Evolutionary conservation across 208 protist species (phyloP).

Genomic region (Acanthamoeba triangularis): DNA sequence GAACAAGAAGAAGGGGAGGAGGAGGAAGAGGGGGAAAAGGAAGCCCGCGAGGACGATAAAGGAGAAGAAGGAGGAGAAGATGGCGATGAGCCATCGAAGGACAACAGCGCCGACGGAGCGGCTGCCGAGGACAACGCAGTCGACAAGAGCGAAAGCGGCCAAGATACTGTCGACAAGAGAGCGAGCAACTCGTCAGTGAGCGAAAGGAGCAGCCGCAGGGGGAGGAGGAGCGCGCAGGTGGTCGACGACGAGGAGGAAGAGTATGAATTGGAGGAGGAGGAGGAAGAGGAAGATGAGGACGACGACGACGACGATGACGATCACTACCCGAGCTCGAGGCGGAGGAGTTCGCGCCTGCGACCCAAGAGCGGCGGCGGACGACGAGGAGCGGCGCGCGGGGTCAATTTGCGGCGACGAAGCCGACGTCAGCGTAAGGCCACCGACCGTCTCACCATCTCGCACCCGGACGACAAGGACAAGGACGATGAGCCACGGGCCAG

Average conservation of each 20-base stretch:
- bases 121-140: neutral
- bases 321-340: neutral
- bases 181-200: neutral
- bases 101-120: neutral
- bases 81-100: neutral
- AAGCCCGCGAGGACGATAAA: neutral
- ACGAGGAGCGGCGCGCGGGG: neutral
- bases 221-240: neutral
- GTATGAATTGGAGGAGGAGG: conserved; percentile 29
- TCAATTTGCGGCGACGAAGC: conserved; percentile 35
- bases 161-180: neutral
- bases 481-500: neutral
- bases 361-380: conserved; percentile 47
- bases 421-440: conserved; percentile 35
- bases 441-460: conserved; percentile 48
- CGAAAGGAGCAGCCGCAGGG: conserved; percentile 20
- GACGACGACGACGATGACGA: conserved; percentile 71
- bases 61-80: conserved; percentile 5
- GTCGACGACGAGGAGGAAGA: conserved; percentile 74
- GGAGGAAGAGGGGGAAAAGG: neutral
- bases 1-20: neutral
- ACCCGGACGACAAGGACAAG: conserved; percentile 46
- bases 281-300: conserved; percentile 68
- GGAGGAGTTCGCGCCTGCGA: neutral
- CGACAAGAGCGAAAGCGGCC: neutral